A percentile compares a stretch with the other conserved stretches of the same genome.
Evolutionary conservation across 768 basidiomycete genomes (phyloP).

Genomic region (Daedaleopsis nitida): DNA sequence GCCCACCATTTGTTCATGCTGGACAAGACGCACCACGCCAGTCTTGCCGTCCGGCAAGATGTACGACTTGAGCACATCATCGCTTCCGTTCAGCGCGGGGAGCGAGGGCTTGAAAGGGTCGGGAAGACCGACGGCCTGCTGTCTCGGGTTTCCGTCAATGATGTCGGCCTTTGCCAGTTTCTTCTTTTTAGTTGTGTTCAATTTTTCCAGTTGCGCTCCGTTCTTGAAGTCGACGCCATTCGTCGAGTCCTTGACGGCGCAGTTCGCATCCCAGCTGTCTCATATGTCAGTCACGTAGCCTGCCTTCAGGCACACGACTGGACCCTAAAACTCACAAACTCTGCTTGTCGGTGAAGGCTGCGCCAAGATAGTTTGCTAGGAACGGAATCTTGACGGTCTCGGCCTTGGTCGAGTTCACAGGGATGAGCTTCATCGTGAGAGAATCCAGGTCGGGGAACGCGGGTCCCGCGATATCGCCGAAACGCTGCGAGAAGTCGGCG

Average conservation of each 20-base stretch:
- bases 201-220: conserved; percentile 12
- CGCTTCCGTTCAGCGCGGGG: conserved; percentile 46
- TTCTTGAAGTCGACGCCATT: conserved; percentile 50
- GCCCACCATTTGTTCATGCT: neutral
- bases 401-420: conserved; percentile 44
- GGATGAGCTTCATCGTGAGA: conserved; percentile 49
- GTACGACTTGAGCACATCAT: conserved; percentile 56
- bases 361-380: conserved; percentile 48
- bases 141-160: conserved; percentile 39
- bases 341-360: conserved; percentile 48
- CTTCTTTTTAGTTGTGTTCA: neutral
- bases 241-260: conserved; percentile 49
- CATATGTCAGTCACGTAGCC: neutral
- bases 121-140: conserved; percentile 46
- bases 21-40: conserved; percentile 49
- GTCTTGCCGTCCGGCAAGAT: conserved; percentile 57
- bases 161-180: conserved; percentile 41
- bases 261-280: conserved; percentile 59
- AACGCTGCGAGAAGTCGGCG: conserved; percentile 54
- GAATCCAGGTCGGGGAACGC: conserved; percentile 47
- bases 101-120: conserved; percentile 48
- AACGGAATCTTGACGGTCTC: conserved; percentile 58
- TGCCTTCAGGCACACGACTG: neutral
- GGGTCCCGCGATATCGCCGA: conserved; percentile 59
- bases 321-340: conserved; percentile 48